A percentile compares a stretch with the other conserved stretches of the same genome.
phyloP scores from a whole-genome alignment of 2,329 filamentous ascomycete species.

The Apiospora malaysiana region DNA sequence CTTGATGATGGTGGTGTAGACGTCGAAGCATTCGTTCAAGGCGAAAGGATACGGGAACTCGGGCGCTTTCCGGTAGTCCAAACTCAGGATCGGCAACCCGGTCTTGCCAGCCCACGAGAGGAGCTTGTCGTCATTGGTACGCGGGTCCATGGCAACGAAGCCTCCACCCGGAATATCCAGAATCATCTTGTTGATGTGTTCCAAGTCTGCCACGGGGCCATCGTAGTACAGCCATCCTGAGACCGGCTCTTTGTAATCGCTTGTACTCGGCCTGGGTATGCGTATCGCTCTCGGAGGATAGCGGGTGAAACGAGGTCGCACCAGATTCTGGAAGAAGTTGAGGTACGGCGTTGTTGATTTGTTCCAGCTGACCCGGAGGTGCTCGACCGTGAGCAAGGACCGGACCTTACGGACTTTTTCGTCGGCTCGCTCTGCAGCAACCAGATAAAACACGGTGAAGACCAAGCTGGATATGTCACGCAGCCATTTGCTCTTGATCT shows the following conservation, averaged over 20 bases:
- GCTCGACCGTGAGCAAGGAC: constrained; percentile 85
- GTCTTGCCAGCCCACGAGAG: constrained; percentile 90
- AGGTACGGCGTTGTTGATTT: constrained; percentile 91
- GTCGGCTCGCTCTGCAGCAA: constrained; percentile 92
- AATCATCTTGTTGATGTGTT: constrained; percentile 77
- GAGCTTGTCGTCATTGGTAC: constrained; percentile 92
- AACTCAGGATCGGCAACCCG: constrained; percentile 84
- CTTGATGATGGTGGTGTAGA: constrained; percentile 75
- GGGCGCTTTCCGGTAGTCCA: constrained; percentile 90
- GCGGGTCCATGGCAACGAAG: constrained; percentile 96
- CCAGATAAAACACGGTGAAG: constrained; percentile 88
- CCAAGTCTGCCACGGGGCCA: constrained; percentile 78
- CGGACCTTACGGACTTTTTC: constrained; percentile 95
- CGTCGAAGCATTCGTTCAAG: constrained; percentile 86
- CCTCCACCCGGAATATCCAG: constrained; percentile 93
- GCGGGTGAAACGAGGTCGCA: constrained; percentile 79
- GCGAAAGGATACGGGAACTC: constrained; percentile 87
- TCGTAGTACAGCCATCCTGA: constrained; percentile 94
- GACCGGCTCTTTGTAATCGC: constrained; percentile 83
- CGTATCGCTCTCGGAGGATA: constrained; percentile 83
- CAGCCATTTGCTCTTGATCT: constrained; percentile 77
- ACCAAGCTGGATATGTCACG: constrained; percentile 82
- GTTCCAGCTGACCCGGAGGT: constrained; percentile 92
- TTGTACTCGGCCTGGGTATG: constrained; percentile 80
- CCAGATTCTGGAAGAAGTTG: constrained; percentile 70